Percentiles rank a stretch among this genome's conserved stretches.
These are phyloP conservation scores for Lactifluus volemus DNA, from an alignment of 768 basidiomycete species.

Conservation along the genomic window DNA sequence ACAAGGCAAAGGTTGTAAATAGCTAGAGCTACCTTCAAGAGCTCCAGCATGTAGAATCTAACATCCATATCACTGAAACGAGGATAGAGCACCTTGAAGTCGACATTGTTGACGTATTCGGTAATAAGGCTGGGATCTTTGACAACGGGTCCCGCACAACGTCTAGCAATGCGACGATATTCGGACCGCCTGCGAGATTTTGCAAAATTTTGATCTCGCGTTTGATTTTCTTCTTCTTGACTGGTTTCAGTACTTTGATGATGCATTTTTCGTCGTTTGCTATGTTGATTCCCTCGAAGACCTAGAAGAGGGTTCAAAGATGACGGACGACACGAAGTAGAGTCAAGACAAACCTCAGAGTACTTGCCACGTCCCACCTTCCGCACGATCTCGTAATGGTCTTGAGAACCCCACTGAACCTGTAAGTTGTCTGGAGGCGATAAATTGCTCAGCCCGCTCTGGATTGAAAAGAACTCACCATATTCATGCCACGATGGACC, in stretches of 20 bases:
- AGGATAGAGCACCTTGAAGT: constrained; percentile 94
- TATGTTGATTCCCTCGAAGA: constrained; percentile 90
- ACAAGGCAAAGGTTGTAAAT: not conserved
- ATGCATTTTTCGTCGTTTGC: constrained; percentile 91
- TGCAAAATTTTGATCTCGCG: constrained; percentile 97
- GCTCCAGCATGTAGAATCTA: constrained; percentile 92
- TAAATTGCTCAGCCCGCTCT: not conserved
- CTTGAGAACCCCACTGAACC: constrained; percentile 96
- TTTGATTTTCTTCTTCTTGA: constrained; percentile 99
- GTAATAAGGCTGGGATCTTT: constrained; percentile 94
- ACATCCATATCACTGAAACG: constrained; percentile 95
- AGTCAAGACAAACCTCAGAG: constrained; percentile 57
- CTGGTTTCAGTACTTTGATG: constrained; percentile 97
- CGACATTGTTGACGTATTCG: constrained; percentile 97
- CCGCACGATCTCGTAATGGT: constrained; percentile 95
- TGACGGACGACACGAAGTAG: not conserved
- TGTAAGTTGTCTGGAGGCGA: constrained; percentile 72
- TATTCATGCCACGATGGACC: constrained; percentile 96
- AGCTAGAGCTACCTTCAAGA: constrained; percentile 66
- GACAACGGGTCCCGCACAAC: constrained; percentile 94
- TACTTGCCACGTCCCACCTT: constrained; percentile 96
- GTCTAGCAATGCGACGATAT: constrained; percentile 87
- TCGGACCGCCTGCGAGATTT: constrained; percentile 93
- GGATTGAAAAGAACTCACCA: constrained; percentile 40
- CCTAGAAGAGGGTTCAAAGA: constrained; percentile 34